Base-by-base conservation (phyloP, 768 basidiomycete species). In the Macrolepiota dolichaula region DNA sequence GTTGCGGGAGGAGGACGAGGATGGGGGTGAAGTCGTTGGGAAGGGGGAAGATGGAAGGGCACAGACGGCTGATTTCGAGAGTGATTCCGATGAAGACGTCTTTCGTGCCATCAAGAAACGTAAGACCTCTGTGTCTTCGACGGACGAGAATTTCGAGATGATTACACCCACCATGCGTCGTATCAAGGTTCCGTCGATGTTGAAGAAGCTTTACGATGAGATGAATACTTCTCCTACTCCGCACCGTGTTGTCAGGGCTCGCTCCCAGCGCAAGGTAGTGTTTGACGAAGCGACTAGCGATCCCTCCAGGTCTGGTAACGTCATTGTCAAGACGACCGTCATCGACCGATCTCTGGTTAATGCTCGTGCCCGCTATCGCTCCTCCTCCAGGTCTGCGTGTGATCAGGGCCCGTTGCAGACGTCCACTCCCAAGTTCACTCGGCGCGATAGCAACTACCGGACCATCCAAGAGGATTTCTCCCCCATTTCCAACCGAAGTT, bases 1-100 rank as follows among this genome's bases (percentile, higher is more conserved):
- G 54, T 64, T 76, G 32, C 67, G 66, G 10, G 75, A 75, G 55
- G 74, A 71, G 40, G 72, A 74, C 37, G 73, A 69, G 54, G 63
- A 68, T 37, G 61, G 62, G 44, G 61, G 57, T 5, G 59, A 46
- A 6, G 47, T 57, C 27, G 25, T 57, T 32, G 40, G 57, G 32
- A 35, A 24, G 52, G 35, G 55, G 62, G 53, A 57, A 25, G 51
- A 61, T 67, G 54, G 67, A 63, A 62, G 64, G 61, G 51, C 61
- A 2, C 24, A 38, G 40, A 15, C 66, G 17, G 57, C 63, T 32
- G 63, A 75, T 70, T 67, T 70, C 42, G 67, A 68, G 11, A 32
- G 11, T n/a, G 50, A 51, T 19, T 10, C 19, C 58, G 67, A 75
- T 64, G 62, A 52, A 61, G 51, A 67, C 52, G 29, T 66, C 51